Evolutionary conservation across 306 rosid genomes (phyloP), one percentile per base, ranked within the genome.

Genomic region (Sphenostylis stenocarpa): DNA sequence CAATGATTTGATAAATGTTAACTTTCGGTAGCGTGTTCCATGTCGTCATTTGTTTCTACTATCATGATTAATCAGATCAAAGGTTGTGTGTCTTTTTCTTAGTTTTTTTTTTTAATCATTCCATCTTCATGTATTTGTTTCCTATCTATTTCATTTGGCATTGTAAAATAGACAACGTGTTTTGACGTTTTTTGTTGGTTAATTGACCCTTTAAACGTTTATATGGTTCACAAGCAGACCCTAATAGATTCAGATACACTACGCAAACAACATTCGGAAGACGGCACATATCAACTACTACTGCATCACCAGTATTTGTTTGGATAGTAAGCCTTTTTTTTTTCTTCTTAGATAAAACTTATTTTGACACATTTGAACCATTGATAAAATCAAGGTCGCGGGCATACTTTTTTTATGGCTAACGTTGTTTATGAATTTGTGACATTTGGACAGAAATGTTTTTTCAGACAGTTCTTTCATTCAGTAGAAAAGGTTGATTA

Each of bases 391-490:
- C n/a, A n/a, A n/a, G n/a, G n/a, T n/a, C n/a, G n/a, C n/a, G n/a
- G n/a, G n/a, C n/a, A n/a, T n/a, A n/a, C n/a, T n/a, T 43, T 45
- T 68, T 16, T 5, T 6, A 16, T 47, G 44, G 17, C 61, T 69
- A 69, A 48, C 29, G 15, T 16, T 7, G 9, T 68, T 47, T 41
- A n/a, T 20, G 31, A 33, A 70, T 31, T 39, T 70, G 48, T 70
- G 34, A 70, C 33, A 49, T 31, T 34, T 51, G 76, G 33, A 51
- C 76, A 70, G 76, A 51, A 70, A 33, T 70, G 76, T 34, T 70
- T 70, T 70, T 70, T 70, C 34, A 51, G 64, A 52, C 63, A 70
- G 63, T 70, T 70, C 76, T 70, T 70, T 31, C 76, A 52, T 52
- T 70, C 76, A 13, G 48, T 52, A 19, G 76, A 39, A 12, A 70